Conservation (phyloP, 176 grass and related monocot species). For the Eleusine indica region DNA sequence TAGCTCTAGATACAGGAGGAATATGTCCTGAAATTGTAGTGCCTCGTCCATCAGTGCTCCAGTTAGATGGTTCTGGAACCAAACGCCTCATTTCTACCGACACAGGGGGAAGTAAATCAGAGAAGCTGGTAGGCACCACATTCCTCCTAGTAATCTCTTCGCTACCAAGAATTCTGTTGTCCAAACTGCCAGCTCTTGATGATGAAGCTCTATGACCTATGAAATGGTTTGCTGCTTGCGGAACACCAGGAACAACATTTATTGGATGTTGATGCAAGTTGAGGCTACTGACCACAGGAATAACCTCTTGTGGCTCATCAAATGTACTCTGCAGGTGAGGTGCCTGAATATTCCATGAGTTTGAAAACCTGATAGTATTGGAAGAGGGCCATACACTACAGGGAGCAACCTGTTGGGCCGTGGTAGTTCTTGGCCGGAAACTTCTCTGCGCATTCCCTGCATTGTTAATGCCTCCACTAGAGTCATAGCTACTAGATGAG, state of each 20-base stretch:
- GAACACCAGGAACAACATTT: conserved; percentile 49
- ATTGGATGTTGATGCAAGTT: conserved; percentile 52
- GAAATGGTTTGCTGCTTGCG: conserved; percentile 52
- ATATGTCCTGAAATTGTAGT: conserved; percentile 49
- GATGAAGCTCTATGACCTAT: conserved; percentile 52
- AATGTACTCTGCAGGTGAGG: conserved; percentile 45
- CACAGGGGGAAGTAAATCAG: conserved; percentile 41
- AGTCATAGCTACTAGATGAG: conserved; percentile 45
- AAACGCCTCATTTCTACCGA: conserved; percentile 51
- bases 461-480: conserved; percentile 30
- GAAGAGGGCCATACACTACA: conserved; percentile 52
- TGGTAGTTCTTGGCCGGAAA: conserved; percentile 62
- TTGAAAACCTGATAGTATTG: conserved; percentile 46
- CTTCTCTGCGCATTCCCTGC: conserved; percentile 53
- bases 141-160: conserved; percentile 45
- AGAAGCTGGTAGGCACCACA: conserved; percentile 34
- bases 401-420: conserved; percentile 40
- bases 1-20: conserved; percentile 47
- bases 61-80: conserved; percentile 49
- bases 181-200: conserved; percentile 45
- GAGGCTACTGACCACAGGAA: conserved; percentile 44
- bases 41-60: conserved; percentile 45
- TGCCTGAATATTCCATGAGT: conserved; percentile 47
- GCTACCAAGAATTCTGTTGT: conserved; percentile 46
- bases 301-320: conserved; percentile 53